Base-by-base conservation (phyloP, 129 eudicot species). In the Daucus carota region DNA sequence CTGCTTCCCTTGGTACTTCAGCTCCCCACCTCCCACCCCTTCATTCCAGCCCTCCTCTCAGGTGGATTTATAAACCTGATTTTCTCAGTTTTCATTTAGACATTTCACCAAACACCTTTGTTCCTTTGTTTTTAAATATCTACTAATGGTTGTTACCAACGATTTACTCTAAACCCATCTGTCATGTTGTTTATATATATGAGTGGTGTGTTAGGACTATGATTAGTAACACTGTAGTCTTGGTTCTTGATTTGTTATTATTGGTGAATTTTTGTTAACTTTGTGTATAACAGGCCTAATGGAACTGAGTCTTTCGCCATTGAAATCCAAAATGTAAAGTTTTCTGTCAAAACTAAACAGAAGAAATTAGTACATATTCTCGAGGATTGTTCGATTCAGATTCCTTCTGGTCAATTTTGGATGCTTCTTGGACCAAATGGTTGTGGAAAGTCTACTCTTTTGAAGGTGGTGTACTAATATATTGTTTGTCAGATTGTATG, bases 351-450 rank as follows among this genome's bases (percentile, higher is more conserved):
- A 15, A 82, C 87, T 3, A 83, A 77, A 74, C 83, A 73, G 66
- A 92, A 91, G 75, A 86, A 75, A 67, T 26, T 33, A 18, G 26
- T 81, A 50, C 89, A 89, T 4, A 88, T 93, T 77, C 85, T 90
- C 69, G 87, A 84, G 62, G 87, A 90, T 52, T 93, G 98, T 78
- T 88, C 92, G 2, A 60, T 93, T 73, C 84, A 75, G 77, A 88
- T 93, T 9, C 98, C 96, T 47, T 76, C 85, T 40, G 98, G 98
- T 22, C 92, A 90, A 86, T 84, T 93, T 26, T 90, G 98, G 95
- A 93, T 93, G 98, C 90, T 93, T 74, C 98, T 93, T 83, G 98
- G 98, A 45, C 98, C 98, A 62, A 93, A 93, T 80, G 98, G 95
- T 52, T 93, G 92, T 74, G 96, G 98, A 18, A 93, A 93, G 83